Evolutionary conservation across 1,139 yeast species (phyloP), one percentile per base, ranked within the genome.

Genomic region (Arxiozyma heterogenica): DNA sequence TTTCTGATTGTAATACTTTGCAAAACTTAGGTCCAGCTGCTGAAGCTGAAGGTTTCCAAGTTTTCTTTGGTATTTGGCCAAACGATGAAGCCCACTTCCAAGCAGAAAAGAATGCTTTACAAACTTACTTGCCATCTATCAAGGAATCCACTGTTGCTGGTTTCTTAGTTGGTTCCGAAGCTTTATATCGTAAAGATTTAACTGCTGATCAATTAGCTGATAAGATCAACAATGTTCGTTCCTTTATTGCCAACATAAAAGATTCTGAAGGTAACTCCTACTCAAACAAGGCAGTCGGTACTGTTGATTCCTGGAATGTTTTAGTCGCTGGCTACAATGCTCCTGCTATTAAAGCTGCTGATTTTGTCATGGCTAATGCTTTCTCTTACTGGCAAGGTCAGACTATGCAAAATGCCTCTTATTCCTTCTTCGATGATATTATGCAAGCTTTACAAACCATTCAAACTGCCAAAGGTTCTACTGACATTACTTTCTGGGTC

Each of bases 311-410:
- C 1, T 91, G 98, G 98, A 88, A 91, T 73, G 79, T 86, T 58
- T 72, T 88, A 62, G 95, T 89, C 63, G 95, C 88, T 65, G 94
- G 86, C 64, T 80, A 76, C 62, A 76, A 84, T 61, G 66, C 74
- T 54, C 80, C 84, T 41, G 95, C 85, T 53, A 83, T 93, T 67
- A 64, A 81, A 69, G 93, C 88, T 50, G 77, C 94, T 51, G 97
- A 91, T 72, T 75, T 88, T 64, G 82, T 90, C 59, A 85, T 84
- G 71, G 94, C 95, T 66, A 91, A 93, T 71, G 97, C 96, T 53
- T 93, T 91, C 79, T 86, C 97, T 21, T 91, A 89, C 84, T 93
- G 98, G 98, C 97, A 93, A 77, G 97, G 97, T 47, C 96, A 88
- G 76, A 80, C 91, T 63, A 79, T 78, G 78, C 68, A 73, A 56